Base-by-base conservation (phyloP, 2,329 filamentous ascomycete genomes). In the Pseudogymnoascus sp. region DNA sequence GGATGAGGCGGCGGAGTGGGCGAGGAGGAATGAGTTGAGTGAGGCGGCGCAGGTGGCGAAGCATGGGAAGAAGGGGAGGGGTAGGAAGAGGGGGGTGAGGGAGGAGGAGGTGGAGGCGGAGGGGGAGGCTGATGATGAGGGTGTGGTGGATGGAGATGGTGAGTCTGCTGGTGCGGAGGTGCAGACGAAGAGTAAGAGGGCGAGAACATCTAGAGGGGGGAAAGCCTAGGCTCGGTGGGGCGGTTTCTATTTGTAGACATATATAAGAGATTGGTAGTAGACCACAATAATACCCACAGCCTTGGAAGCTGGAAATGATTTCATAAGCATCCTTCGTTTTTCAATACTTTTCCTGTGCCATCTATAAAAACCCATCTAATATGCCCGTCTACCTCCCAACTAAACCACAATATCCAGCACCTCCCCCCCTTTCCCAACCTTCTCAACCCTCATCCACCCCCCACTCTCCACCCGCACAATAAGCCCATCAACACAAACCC, bases 401-500 rank as follows among this genome's bases (percentile, higher is more conserved):
- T 54, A 54, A 51, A 66, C 61, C 7, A 72, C 68, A 42, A 73
- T 65, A 60, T 69, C 62, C 2, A 73, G 64, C 10, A 65, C 68
- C 60, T 70, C 71, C 2, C 60, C 39, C 2, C 68, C 71, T 45
- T 71, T 68, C 7, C 74, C 71, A 23, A 83, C 79, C 70, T 77
- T 82, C 66, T 74, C 75, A 0, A 96, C 81, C 65, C 85, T 83
- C 74, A 96, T 83, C 80, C 84, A 87, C 0, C 92, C 92, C 1
- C 82, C 86, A 61, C 79, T 74, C 18, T 89, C 87, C 0, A 96
- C 77, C 64, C 84, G 82, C 2, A 97, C 84, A 70, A 96, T 96
- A 62, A 88, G 91, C 2, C 93, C 93, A 74, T 97, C 93, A n/a
- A 97, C 80, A 73, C 93, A 97, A 12, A 96, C 83, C 71, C 93